Evolutionary conservation across 2,329 filamentous ascomycete species (phyloP).

Genomic region (Neurospora sp.): DNA sequence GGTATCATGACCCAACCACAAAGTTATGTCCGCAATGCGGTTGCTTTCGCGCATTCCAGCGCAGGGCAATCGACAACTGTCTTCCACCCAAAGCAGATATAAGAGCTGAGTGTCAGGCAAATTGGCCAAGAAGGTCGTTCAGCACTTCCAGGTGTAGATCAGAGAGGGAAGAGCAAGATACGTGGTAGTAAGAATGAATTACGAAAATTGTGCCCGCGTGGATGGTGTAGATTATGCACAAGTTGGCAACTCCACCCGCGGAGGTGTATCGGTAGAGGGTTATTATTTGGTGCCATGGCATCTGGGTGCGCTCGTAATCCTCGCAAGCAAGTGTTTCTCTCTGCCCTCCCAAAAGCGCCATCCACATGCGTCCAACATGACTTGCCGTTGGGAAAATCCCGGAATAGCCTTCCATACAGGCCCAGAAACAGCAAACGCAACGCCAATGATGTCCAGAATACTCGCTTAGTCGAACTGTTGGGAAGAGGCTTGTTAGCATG

Average conservation of each 20-base stretch:
- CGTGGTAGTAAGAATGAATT: not conserved
- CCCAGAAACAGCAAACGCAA: not conserved
- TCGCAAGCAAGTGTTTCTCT: not conserved
- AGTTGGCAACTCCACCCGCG: not conserved
- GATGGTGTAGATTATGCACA: not conserved
- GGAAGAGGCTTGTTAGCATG: not conserved
- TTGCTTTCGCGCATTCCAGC: not conserved
- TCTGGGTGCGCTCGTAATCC: not conserved
- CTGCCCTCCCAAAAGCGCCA: not conserved
- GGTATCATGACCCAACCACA: not conserved
- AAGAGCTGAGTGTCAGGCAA: not conserved
- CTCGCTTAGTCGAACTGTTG: conserved; percentile 17
- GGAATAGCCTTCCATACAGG: not conserved
- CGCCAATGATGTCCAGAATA: not conserved
- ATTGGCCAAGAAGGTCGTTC: not conserved
- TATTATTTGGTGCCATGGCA: not conserved
- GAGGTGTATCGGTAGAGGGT: not conserved
- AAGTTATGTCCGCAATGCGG: not conserved
- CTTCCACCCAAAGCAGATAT: not conserved
- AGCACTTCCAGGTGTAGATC: not conserved
- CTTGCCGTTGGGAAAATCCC: not conserved
- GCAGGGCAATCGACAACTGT: not conserved
- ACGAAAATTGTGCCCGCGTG: not conserved
- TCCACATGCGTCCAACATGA: not conserved
- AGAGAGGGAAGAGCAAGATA: not conserved